phyloP scores from a whole-genome alignment of 768 basidiomycete genomes.

The Pleurotus platypus region DNA sequence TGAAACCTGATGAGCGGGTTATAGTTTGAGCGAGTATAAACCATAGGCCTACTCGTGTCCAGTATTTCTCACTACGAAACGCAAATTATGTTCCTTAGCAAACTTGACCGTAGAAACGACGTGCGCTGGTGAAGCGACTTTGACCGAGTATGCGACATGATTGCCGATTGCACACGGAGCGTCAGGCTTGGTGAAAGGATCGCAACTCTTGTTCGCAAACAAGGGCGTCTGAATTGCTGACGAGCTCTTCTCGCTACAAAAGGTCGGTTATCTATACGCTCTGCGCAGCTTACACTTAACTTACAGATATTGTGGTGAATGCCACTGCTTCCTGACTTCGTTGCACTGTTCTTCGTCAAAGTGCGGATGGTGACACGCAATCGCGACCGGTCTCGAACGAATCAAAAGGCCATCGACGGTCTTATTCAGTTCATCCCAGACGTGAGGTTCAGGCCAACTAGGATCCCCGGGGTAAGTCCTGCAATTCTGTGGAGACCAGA shows the following conservation, averaged over 20 bases:
- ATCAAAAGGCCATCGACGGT: not conserved
- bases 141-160: not conserved
- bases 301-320: not conserved
- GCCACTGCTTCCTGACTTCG: not conserved
- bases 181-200: not conserved
- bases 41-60: conserved; percentile 4
- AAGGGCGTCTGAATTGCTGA: not conserved
- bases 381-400: not conserved
- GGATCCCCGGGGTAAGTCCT: not conserved
- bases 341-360: not conserved
- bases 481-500: not conserved
- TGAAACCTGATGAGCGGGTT: not conserved
- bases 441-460: not conserved
- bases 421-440: not conserved
- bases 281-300: not conserved
- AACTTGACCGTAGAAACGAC: conserved; percentile 11
- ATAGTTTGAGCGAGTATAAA: not conserved
- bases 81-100: conserved; percentile 15
- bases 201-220: not conserved
- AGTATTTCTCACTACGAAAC: conserved; percentile 15
- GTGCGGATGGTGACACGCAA: not conserved
- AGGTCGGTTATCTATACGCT: not conserved
- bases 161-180: not conserved
- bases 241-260: not conserved
- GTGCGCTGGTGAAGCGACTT: not conserved